Conservation (phyloP, 768 basidiomycete genomes). For the Suillus subalutaceus region DNA sequence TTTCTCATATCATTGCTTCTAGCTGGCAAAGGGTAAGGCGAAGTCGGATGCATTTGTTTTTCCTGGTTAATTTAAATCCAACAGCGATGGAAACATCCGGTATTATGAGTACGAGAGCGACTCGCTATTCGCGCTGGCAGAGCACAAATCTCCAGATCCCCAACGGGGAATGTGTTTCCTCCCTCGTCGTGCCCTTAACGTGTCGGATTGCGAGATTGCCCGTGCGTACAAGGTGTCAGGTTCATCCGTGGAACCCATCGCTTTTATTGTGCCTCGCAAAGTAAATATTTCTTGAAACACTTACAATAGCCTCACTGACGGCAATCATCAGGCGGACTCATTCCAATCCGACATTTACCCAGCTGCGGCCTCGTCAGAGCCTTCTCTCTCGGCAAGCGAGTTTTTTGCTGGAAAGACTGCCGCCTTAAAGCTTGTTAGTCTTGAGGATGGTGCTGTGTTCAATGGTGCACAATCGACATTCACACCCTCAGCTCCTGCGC, state of each 20-base stretch:
- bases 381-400: conserved; percentile 79
- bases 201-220: conserved; percentile 93
- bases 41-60: background rate
- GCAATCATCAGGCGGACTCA: conserved; percentile 68
- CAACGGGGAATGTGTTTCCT: conserved; percentile 98
- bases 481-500: conserved; percentile 18
- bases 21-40: conserved; percentile 84
- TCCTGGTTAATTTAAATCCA: conserved; percentile 12
- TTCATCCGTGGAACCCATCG: conserved; percentile 81
- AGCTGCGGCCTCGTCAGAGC: conserved; percentile 80
- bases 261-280: conserved; percentile 94
- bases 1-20: conserved; percentile 9
- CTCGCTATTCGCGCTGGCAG: conserved; percentile 71
- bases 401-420: conserved; percentile 87
- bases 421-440: conserved; percentile 75
- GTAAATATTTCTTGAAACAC: conserved; percentile 42
- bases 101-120: conserved; percentile 96
- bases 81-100: conserved; percentile 94
- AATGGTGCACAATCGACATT: conserved; percentile 24
- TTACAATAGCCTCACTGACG: background rate
- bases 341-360: conserved; percentile 99
- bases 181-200: conserved; percentile 86
- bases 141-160: conserved; percentile 88
- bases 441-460: conserved; percentile 65
- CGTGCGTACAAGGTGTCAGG: conserved; percentile 88